A percentile compares a stretch with the other conserved stretches of the same genome.
Conservation (phyloP, 768 basidiomycete genomes). For the Suillus occidentalis region DNA sequence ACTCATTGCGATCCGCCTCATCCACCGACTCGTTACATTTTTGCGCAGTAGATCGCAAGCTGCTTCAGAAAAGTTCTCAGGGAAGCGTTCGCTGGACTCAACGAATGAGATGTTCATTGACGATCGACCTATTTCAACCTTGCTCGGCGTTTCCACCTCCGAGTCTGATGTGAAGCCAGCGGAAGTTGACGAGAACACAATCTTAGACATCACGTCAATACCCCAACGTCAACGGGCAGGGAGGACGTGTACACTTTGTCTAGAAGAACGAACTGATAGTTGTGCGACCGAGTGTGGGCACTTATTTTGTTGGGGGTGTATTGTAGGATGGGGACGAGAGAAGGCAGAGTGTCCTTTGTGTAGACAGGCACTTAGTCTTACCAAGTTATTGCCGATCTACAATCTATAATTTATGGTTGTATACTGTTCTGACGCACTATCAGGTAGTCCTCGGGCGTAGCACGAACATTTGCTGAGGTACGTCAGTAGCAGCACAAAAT, state of each 20-base stretch:
- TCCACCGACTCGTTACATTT: slow-evolving; percentile 57
- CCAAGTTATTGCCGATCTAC: slow-evolving; percentile 76
- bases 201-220: slow-evolving; percentile 59
- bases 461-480: not conserved
- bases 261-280: slow-evolving; percentile 81
- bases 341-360: slow-evolving; percentile 91
- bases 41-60: slow-evolving; percentile 35
- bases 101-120: slow-evolving; percentile 52
- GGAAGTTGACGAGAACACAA: slow-evolving; percentile 70
- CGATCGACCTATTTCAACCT: slow-evolving; percentile 55
- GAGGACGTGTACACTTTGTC: slow-evolving; percentile 78
- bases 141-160: slow-evolving; percentile 50
- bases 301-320: slow-evolving; percentile 88
- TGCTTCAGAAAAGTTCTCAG: slow-evolving; percentile 31
- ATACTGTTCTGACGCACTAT: slow-evolving; percentile 2
- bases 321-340: slow-evolving; percentile 86
- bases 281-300: slow-evolving; percentile 89
- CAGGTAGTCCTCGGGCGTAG: not conserved
- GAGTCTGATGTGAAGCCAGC: slow-evolving; percentile 58
- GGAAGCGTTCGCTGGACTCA: slow-evolving; percentile 31
- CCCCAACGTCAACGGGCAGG: slow-evolving; percentile 51
- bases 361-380: slow-evolving; percentile 70
- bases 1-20: slow-evolving; percentile 61
- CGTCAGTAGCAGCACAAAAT: slow-evolving; percentile 6
- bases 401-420: slow-evolving; percentile 55